Evolutionary conservation across 345 rosid species (phyloP).

Genomic region (Salix dunnii): DNA sequence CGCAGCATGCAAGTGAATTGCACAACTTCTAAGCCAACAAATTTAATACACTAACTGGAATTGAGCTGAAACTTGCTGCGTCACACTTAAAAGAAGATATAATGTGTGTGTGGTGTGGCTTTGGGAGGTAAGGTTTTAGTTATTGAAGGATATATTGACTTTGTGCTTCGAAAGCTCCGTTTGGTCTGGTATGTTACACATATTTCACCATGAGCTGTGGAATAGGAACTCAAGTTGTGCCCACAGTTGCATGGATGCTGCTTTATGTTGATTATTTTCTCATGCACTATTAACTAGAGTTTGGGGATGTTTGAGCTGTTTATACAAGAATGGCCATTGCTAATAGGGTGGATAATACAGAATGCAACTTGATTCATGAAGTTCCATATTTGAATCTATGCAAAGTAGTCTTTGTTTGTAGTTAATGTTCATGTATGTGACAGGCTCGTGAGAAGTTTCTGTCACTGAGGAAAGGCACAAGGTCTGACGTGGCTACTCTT

Average conservation of each 20-base stretch:
- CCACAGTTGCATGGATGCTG: not conserved
- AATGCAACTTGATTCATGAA: not conserved
- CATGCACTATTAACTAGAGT: not conserved
- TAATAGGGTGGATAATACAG: not conserved
- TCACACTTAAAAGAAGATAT: not conserved
- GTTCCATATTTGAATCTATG: not conserved
- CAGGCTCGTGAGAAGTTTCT: conserved; percentile 98
- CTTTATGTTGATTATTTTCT: not conserved
- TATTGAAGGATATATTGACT: not conserved
- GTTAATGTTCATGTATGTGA: not conserved
- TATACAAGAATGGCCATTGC: not conserved
- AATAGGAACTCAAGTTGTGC: not conserved
- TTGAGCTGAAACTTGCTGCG: not conserved
- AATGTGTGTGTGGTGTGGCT: too few relatives aligned
- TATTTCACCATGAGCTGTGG: not conserved
- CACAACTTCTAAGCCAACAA: not conserved
- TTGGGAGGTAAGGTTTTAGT: not conserved
- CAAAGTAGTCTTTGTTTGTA: not conserved
- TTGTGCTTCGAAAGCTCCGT: not conserved
- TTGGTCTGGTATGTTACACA: not conserved
- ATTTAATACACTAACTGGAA: not conserved
- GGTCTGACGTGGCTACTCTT: conserved; percentile 57
- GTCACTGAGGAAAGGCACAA: conserved; percentile 90
- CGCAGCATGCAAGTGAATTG: not conserved
- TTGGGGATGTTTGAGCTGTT: not conserved